phyloP scores from a whole-genome alignment of 805 yeast species.

The Kockiozyma suomiensis region DNA sequence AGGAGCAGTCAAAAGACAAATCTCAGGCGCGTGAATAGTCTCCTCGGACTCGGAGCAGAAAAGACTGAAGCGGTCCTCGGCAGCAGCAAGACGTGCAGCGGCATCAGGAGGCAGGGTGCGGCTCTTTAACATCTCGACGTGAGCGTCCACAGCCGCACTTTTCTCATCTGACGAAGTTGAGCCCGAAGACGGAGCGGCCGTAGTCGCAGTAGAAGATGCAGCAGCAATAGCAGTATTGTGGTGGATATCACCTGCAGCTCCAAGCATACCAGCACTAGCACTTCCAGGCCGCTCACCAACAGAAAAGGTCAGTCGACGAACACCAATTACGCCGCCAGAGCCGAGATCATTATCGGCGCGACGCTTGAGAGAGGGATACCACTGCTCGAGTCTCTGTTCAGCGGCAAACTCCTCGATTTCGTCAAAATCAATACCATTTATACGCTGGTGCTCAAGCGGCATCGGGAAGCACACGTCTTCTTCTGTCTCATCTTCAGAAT shows the following conservation, averaged over 20 bases:
- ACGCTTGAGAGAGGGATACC: conserved; percentile 28
- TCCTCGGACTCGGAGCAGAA: conserved; percentile 81
- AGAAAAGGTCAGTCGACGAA: conserved; percentile 29
- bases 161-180: conserved; percentile 20
- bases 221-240: background rate
- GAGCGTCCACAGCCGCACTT: conserved; percentile 7
- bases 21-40: conserved; percentile 86
- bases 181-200: conserved; percentile 3
- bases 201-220: background rate
- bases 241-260: conserved; percentile 21
- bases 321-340: conserved; percentile 2
- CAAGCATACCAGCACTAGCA: conserved; percentile 1
- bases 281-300: background rate
- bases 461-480: conserved; percentile 98
- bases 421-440: conserved; percentile 83
- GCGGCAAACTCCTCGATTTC: conserved; percentile 77
- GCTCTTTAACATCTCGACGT: conserved; percentile 17
- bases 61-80: conserved; percentile 71
- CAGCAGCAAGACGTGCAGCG: conserved; percentile 25
- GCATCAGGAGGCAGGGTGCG: conserved; percentile 26
- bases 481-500: conserved; percentile 73
- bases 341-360: conserved; percentile 34
- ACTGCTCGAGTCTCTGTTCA: conserved; percentile 39
- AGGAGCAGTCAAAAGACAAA: conserved; percentile 65
- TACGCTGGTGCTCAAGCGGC: conserved; percentile 56